phyloP scores from a whole-genome alignment of 768 basidiomycete species.

The Nidularia pulvinata region DNA sequence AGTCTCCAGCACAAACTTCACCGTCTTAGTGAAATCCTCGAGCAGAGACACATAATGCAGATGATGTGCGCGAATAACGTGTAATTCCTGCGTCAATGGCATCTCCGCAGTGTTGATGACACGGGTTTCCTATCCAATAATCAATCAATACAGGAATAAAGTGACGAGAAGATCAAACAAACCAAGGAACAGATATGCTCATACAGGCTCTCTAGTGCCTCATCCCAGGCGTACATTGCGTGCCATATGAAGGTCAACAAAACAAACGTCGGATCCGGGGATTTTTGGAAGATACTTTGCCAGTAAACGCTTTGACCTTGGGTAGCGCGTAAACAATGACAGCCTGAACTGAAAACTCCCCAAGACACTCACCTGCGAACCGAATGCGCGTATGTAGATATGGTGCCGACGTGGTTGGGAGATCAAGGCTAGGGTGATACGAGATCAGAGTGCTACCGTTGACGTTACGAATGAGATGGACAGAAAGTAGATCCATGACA shows the following conservation, averaged over 20 bases:
- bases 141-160: background rate
- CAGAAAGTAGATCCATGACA: constrained; percentile 43
- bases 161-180: constrained; percentile 7
- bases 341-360: background rate
- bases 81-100: constrained; percentile 51
- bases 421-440: constrained; percentile 38
- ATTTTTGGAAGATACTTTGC: constrained; percentile 35
- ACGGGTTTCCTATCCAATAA: constrained; percentile 40
- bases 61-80: constrained; percentile 59
- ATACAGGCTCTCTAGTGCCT: constrained; percentile 54
- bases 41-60: constrained; percentile 58
- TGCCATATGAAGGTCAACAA: constrained; percentile 58
- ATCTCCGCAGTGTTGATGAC: constrained; percentile 41
- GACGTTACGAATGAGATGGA: constrained; percentile 44
- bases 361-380: constrained; percentile 32
- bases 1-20: constrained; percentile 46
- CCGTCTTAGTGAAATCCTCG: constrained; percentile 51
- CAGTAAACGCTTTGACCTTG: constrained; percentile 45
- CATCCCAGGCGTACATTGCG: constrained; percentile 62
- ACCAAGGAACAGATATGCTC: constrained; percentile 48
- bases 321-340: constrained; percentile 1
- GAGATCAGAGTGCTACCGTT: constrained; percentile 49
- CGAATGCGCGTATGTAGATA: constrained; percentile 46
- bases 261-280: constrained; percentile 55
- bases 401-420: constrained; percentile 36